A percentile compares a stretch with the other conserved stretches of the same genome.
phyloP scores from a whole-genome alignment of 192 early-diverging fungal genomes.

The Chytriomyces sp. region DNA sequence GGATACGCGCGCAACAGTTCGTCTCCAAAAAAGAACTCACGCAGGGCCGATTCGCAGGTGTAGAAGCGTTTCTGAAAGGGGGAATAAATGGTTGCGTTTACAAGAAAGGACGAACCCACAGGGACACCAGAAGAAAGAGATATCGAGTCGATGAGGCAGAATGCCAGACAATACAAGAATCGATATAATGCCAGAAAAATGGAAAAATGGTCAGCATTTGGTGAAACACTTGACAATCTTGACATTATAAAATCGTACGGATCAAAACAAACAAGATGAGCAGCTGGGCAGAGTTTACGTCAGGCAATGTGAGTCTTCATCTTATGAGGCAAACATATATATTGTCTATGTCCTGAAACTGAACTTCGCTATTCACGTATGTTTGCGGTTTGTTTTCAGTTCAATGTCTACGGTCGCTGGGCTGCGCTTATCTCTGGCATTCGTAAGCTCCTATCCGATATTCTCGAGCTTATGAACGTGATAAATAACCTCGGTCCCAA shows the following conservation, averaged over 20 bases:
- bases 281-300: conserved; percentile 19
- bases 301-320: conserved; percentile 19
- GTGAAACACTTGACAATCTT: neutral
- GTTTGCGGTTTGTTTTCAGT: neutral
- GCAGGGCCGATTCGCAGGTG: neutral
- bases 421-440: conserved; percentile 8
- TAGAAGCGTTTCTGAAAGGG: neutral
- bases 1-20: conserved; percentile 1
- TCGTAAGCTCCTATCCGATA: neutral
- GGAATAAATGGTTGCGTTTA: too few relatives aligned
- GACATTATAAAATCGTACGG: neutral
- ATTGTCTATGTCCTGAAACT: too few relatives aligned
- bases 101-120: too few relatives aligned
- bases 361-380: neutral
- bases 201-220: neutral
- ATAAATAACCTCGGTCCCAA: neutral
- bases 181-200: neutral
- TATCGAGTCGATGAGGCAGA: too few relatives aligned
- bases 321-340: too few relatives aligned
- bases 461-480: too few relatives aligned
- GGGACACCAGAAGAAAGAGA: too few relatives aligned
- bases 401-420: conserved; percentile 21
- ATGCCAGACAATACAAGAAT: neutral
- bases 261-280: conserved; percentile 12
- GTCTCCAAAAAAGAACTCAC: neutral